Evolutionary conservation across 805 yeast genomes (phyloP).

Genomic region (Wickerhamiella kazuoi): DNA sequence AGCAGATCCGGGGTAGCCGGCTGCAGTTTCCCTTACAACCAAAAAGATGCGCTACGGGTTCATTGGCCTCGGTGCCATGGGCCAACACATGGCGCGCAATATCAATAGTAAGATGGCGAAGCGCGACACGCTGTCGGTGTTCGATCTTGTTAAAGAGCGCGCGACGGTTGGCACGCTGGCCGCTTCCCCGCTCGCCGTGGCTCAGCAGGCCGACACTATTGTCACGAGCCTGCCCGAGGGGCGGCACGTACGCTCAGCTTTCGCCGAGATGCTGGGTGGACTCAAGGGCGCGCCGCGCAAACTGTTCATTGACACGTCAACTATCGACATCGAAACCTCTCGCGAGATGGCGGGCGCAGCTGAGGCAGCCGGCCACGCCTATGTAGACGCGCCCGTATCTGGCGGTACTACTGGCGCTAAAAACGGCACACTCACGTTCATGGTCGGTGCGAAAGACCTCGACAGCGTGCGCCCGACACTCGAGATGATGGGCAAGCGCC

Average conservation of each 20-base stretch:
- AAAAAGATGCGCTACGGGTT: slow-evolving; percentile 28
- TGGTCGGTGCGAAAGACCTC: slow-evolving; percentile 29
- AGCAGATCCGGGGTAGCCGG: no score
- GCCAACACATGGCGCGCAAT: slow-evolving; percentile 37
- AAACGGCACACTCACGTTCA: slow-evolving; percentile 34
- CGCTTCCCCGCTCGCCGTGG: slow-evolving; percentile 13
- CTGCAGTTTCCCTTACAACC: no score
- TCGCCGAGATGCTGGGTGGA: slow-evolving; percentile 23
- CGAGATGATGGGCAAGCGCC: slow-evolving; percentile 30
- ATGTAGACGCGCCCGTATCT: slow-evolving; percentile 38
- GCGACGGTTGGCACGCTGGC: slow-evolving; percentile 13
- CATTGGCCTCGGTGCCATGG: slow-evolving; percentile 41
- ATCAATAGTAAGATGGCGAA: slow-evolving; percentile 25
- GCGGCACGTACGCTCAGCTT: slow-evolving; percentile 28
- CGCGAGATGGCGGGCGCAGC: slow-evolving; percentile 22
- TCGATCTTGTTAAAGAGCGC: slow-evolving; percentile 24
- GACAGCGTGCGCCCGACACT: slow-evolving; percentile 13
- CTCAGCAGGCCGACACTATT: slow-evolving; percentile 18
- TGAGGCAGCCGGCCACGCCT: slow-evolving; percentile 18
- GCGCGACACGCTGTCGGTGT: slow-evolving; percentile 27
- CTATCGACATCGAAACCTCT: slow-evolving; percentile 35
- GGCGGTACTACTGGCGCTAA: slow-evolving; percentile 40
- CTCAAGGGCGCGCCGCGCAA: slow-evolving; percentile 13
- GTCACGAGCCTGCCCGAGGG: slow-evolving; percentile 42
- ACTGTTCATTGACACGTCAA: slow-evolving; percentile 32